Conservation (phyloP, 1,284 basidiomycete species). For the Irpex sp. region DNA sequence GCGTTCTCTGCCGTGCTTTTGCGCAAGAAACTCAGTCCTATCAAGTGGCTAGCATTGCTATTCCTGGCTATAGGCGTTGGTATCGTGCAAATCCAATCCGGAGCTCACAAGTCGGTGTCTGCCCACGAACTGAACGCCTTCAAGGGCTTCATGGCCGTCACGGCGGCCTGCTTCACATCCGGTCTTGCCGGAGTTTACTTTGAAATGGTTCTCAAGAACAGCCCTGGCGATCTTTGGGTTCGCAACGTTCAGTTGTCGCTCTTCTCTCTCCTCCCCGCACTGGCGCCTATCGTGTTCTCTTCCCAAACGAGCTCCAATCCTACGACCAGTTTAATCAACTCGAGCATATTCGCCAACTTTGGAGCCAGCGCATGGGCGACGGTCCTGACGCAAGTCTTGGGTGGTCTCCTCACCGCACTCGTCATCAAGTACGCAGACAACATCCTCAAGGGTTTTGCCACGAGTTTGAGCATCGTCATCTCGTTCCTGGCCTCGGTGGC, state of each 20-base stretch:
- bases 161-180: conserved; percentile 91
- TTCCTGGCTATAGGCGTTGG: conserved; percentile 87
- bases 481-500: conserved; percentile 89
- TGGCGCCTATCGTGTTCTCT: conserved; percentile 77
- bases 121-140: conserved; percentile 54
- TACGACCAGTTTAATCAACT: conserved; percentile 3
- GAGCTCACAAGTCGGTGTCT: conserved; percentile 1
- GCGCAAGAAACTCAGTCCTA: conserved; percentile 64
- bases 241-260: conserved; percentile 95
- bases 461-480: conserved; percentile 88
- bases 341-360: conserved; percentile 67
- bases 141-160: conserved; percentile 86
- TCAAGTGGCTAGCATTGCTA: conserved; percentile 84
- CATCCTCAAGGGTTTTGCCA: conserved; percentile 93
- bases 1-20: conserved; percentile 87
- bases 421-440: conserved; percentile 88
- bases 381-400: conserved; percentile 84
- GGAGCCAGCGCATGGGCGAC: conserved; percentile 91
- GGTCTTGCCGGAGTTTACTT: conserved; percentile 99
- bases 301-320: background rate
- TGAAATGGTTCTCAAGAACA: conserved; percentile 95
- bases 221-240: conserved; percentile 89
- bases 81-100: conserved; percentile 84
- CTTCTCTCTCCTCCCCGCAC: conserved; percentile 89
- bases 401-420: conserved; percentile 87